phyloP scores from a whole-genome alignment of 1,139 yeast genomes.

The Tardiomyces blankii region DNA sequence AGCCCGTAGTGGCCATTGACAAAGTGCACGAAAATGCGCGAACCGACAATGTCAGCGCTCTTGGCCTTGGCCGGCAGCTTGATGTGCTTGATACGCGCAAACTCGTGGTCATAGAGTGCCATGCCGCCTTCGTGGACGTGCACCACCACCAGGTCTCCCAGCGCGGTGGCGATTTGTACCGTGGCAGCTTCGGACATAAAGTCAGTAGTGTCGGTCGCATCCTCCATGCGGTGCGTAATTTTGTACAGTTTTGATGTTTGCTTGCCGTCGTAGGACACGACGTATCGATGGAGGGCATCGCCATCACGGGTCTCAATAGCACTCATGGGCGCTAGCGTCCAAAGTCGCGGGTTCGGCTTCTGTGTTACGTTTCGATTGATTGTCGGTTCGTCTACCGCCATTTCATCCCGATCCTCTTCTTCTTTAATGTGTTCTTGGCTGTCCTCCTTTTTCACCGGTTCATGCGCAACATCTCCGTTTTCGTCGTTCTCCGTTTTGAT shows the following conservation, averaged over 20 bases:
- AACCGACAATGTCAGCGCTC: slow-evolving; percentile 35
- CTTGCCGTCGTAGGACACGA: not conserved
- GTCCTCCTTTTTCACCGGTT: too few species aligned
- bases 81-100: slow-evolving; percentile 31
- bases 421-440: too few species aligned
- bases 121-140: slow-evolving; percentile 67
- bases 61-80: slow-evolving; percentile 36
- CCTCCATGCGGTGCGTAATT: not conserved
- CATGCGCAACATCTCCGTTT: too few species aligned
- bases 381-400: too few species aligned
- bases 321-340: slow-evolving; percentile 23
- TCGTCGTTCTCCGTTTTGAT: too few species aligned
- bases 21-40: slow-evolving; percentile 15
- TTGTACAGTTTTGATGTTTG: not conserved
- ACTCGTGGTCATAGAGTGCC: slow-evolving; percentile 52
- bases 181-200: slow-evolving; percentile 58
- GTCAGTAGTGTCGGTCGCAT: slow-evolving; percentile 25
- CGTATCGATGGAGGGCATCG: not conserved
- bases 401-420: too few species aligned
- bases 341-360: slow-evolving; percentile 14
- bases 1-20: slow-evolving; percentile 11
- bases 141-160: slow-evolving; percentile 49
- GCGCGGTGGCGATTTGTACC: slow-evolving; percentile 51
- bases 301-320: slow-evolving; percentile 3
- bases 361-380: too few species aligned